Percentiles rank a stretch among this genome's conserved stretches.
phyloP scores from a whole-genome alignment of 345 rosid genomes.

The Arabidopsis suecica region DNA sequence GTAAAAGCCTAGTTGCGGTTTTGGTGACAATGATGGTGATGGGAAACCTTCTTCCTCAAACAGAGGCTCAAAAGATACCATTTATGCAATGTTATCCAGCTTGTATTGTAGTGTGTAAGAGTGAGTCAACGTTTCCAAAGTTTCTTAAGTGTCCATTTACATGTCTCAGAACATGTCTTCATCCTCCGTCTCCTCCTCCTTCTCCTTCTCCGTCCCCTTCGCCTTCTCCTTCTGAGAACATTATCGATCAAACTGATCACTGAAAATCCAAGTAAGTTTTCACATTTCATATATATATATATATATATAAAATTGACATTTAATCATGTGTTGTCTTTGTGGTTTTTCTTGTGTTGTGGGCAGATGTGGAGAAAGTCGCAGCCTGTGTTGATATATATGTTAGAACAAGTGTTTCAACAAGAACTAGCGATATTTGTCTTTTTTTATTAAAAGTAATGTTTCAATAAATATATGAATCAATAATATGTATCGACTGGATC shows the following conservation, averaged over 20 bases:
- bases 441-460: background rate
- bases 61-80: background rate
- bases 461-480: background rate
- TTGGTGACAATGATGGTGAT: background rate
- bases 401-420: conserved; percentile 5
- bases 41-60: background rate
- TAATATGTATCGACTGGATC: background rate
- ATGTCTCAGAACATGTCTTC: conserved; percentile 18
- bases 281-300: background rate
- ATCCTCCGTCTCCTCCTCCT: background rate
- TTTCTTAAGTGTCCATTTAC: background rate
- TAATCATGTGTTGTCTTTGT: background rate
- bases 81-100: conserved; percentile 1
- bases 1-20: background rate
- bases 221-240: background rate
- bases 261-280: conserved; percentile 9
- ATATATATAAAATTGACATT: too few species aligned
- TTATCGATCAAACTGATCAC: conserved; percentile 12
- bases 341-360: conserved; percentile 2
- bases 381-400: conserved; percentile 25
- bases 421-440: background rate
- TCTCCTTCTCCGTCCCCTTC: background rate
- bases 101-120: conserved; percentile 8
- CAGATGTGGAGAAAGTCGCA: conserved; percentile 27
- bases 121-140: background rate